Base-by-base conservation (phyloP, 2,329 filamentous ascomycete species). In the Cladosporium sp. region DNA sequence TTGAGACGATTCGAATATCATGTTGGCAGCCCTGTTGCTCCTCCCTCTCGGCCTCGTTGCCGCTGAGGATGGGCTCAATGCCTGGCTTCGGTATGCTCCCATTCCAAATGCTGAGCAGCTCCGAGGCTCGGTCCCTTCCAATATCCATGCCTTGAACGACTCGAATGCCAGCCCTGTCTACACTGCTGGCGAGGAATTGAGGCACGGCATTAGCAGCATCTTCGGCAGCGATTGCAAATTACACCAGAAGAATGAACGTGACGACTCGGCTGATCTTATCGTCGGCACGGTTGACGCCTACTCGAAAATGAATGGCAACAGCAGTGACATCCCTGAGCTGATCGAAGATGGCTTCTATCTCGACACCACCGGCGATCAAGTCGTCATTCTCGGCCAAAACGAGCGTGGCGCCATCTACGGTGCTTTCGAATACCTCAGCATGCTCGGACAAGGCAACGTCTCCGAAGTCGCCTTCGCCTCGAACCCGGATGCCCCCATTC, bases 351-450 rank as follows among this genome's bases (percentile, higher is more conserved):
- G 84, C 3, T 88, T 81, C 65, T 84, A 76, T 70, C 72, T 88
- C 24, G 75, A 68, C 56, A 77, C 71, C 4, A 68, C 68, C 4
- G 70, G 68, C 7, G 58, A 67, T 1, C 67, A 66, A 0, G 75
- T 85, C 18, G 69, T 76, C 30, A 86, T 87, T 43, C 61, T 86
- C 1, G 83, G 83, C 0, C 73, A 80, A 54, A 86, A 85, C 57
- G 81, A 86, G 60, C 78, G 83, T 0, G 85, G 83, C 11, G 80
- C 82, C 4, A 73, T 88, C 1, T 88, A 88, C 57, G 85, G 85
- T 6, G 74, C 84, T 4, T 88, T 86, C 58, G 79, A 85, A 55
- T 88, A 86, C 56, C 73, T 88, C 8, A 83, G 80, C 1, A 74
- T 78, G 64, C 70, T 88, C n/a, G 80, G 77, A 0, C 82, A 83